These are phyloP conservation scores for Fusarium sp. DNA, from an alignment of 2,329 filamentous ascomycete genomes.

Conservation along the genomic window DNA sequence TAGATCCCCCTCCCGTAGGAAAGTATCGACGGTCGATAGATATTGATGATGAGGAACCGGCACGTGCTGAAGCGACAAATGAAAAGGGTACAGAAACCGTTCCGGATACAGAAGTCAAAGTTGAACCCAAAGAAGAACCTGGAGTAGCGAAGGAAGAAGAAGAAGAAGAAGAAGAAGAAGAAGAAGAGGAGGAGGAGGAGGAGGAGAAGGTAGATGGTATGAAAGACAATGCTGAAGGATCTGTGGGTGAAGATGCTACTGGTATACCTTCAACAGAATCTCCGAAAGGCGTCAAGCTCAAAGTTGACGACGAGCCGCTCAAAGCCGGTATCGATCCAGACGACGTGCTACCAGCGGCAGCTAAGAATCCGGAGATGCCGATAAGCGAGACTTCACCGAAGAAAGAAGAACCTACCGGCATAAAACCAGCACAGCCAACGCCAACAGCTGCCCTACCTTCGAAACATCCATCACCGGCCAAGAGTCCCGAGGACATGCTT, in stretches of 20 bases:
- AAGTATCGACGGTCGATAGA: constrained; percentile 10
- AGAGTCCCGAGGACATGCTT: constrained; percentile 43
- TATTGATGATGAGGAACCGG: background rate
- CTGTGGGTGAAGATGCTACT: too few species aligned
- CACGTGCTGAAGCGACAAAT: background rate
- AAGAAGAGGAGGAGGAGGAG: background rate
- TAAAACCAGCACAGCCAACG: constrained; percentile 1
- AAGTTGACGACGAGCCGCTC: constrained; percentile 1
- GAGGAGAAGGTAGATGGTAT: background rate
- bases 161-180: too few species aligned
- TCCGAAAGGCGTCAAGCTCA: constrained; percentile 5
- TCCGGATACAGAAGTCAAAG: background rate
- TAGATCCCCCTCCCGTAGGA: constrained; percentile 34
- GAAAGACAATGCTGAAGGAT: background rate
- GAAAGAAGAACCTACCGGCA: background rate
- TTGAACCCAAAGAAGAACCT: background rate
- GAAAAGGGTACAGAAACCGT: background rate
- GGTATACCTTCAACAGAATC: background rate
- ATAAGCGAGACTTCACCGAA: background rate
- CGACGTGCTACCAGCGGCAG: background rate
- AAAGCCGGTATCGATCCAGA: background rate
- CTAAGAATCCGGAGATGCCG: background rate
- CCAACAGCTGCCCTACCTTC: background rate
- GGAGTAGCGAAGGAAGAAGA: background rate
- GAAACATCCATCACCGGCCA: background rate